phyloP scores from a whole-genome alignment of 352 stramenopile species.

The Phytophthora aleatoria region DNA sequence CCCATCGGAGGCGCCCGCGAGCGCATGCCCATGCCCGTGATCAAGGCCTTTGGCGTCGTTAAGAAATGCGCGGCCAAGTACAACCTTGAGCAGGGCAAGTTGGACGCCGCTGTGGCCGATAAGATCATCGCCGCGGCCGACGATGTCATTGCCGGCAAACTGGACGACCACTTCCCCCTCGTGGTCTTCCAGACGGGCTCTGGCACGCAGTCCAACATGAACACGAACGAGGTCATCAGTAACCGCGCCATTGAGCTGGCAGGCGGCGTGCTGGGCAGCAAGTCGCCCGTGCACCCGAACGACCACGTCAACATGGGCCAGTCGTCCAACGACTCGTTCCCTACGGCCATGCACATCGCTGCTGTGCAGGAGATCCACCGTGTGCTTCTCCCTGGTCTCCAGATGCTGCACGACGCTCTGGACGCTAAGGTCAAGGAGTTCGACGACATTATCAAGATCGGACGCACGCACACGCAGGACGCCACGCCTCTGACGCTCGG shows the following conservation, averaged over 20 bases:
- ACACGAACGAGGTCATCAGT: conserved; percentile 79
- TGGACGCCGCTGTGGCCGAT: conserved; percentile 78
- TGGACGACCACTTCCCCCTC: conserved; percentile 96
- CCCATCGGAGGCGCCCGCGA: conserved; percentile 90
- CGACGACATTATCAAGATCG: conserved; percentile 97
- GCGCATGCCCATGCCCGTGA: conserved; percentile 94
- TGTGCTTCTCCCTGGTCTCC: conserved; percentile 72
- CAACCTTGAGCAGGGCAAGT: conserved; percentile 87
- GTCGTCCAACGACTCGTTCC: conserved; percentile 97
- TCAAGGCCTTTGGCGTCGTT: conserved; percentile 93
- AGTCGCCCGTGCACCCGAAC: conserved; percentile 92
- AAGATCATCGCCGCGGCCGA: conserved; percentile 92
- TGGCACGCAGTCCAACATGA: conserved; percentile 81
- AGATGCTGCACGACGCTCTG: conserved; percentile 85
- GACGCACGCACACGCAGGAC: conserved; percentile 95
- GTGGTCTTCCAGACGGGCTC: conserved; percentile 80
- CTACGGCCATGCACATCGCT: conserved; percentile 97
- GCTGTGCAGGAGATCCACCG: conserved; percentile 87
- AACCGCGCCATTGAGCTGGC: conserved; percentile 70
- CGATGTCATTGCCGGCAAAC: conserved; percentile 92
- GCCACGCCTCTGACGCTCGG: conserved; percentile 96
- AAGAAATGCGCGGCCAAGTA: conserved; percentile 96
- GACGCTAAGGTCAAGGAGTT: conserved; percentile 92
- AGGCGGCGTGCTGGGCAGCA: conserved; percentile 55
- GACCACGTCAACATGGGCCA: conserved; percentile 98